Evolutionary conservation across 345 rosid species (phyloP), one percentile per base, ranked within the genome.

Genomic region (Odontarrhena argentea): DNA sequence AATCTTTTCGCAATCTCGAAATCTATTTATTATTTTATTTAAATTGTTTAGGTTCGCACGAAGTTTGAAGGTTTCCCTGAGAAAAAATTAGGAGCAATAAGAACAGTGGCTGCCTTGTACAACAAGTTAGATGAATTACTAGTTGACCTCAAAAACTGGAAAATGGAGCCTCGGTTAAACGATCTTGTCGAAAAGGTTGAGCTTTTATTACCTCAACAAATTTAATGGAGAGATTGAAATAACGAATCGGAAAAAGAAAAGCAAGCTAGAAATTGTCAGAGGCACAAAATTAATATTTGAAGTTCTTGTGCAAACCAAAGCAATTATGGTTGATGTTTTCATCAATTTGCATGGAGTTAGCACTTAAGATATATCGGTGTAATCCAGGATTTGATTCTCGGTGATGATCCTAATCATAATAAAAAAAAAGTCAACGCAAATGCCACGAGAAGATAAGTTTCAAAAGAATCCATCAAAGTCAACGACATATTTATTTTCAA

Each of bases 271-370:
- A 49, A 56, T 66, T 82, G 84, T 50, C 68, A 77, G 9, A 71
- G 78, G 46, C 77, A 87, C 47, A 79, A 81, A 37, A 87, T 84
- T 30, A 71, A 76, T 8, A 78, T 87, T 83, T 68, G 56, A 74
- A 60, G 75, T 82, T 43, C 76, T 87, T 30, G 72, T 66, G 14
- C 78, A 67, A 37, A 78, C 85, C 49, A 87, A 87, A 74, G 91
- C 85, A 69, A 59, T 79, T 1, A 77, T 82, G 87, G 88, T 87
- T 46, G 91, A 85, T 79, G 82, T 87, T 73, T 87, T 28, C 94
- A 56, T 87, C 94, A 25, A 79, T 78, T 55, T 85, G 87, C 76
- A 81, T 87, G 83, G 91, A 83, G 74, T 61, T 81, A 56, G 87
- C 84, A 42, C 77, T 87, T 15, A 80, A 75, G 91, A 87, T 85